A percentile compares a stretch with the other conserved stretches of the same genome.
These are phyloP conservation scores for Diddensiella caesifluorescens DNA, from an alignment of 805 yeast species.

Conservation along the genomic window DNA sequence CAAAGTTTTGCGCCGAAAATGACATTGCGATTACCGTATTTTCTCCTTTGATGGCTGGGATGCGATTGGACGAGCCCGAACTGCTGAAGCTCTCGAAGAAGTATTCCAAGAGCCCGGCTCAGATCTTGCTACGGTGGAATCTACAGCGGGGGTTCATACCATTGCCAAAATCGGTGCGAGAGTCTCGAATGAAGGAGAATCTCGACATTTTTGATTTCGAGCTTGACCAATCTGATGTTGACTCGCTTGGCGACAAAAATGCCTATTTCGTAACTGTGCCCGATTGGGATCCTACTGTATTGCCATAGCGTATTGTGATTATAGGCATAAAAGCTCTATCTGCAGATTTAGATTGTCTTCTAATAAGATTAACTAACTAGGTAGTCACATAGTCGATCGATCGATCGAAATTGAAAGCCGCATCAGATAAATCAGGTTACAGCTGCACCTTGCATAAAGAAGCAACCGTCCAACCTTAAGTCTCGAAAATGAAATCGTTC, in stretches of 20 bases:
- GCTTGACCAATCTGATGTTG: conserved; percentile 27
- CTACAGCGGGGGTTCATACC: conserved; percentile 52
- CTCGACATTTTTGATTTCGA: conserved; percentile 48
- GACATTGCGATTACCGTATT: conserved; percentile 66
- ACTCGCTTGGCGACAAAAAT: conserved; percentile 26
- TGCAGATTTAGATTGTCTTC: no score
- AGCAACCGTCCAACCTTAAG: no score
- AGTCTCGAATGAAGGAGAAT: conserved; percentile 51
- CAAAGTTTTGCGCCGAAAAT: conserved; percentile 51
- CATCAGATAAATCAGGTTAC: no score
- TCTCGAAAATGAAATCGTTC: conserved; percentile 24
- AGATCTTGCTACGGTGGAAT: conserved; percentile 46
- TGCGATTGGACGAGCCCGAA: conserved; percentile 47
- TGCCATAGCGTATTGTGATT: conserved; percentile 11
- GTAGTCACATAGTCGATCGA: no score
- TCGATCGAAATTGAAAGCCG: no score
- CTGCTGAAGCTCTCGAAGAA: conserved; percentile 49
- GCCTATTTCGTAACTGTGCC: conserved; percentile 14
- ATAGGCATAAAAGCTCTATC: no score
- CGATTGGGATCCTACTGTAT: conserved; percentile 13
- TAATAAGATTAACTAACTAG: no score
- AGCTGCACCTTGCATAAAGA: no score
- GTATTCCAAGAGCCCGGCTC: conserved; percentile 53
- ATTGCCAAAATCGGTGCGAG: conserved; percentile 63
- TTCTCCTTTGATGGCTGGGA: conserved; percentile 73